These are phyloP conservation scores for Phialocephala subalpina DNA, from an alignment of 2,329 filamentous ascomycete species.

Conservation along the genomic window DNA sequence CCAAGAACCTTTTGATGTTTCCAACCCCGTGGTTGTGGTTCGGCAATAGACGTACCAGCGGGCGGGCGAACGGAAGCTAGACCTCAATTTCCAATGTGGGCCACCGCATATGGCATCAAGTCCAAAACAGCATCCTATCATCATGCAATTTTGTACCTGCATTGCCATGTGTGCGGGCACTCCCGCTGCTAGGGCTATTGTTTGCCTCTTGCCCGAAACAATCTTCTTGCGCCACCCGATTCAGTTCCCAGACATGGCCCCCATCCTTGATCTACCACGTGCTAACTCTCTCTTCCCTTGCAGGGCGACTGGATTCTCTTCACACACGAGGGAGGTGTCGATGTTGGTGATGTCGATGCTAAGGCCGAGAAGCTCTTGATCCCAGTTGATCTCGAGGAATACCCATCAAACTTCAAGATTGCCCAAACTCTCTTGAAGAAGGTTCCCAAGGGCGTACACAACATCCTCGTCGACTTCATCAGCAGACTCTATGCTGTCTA, in stretches of 20 bases:
- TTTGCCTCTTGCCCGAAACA: slow-evolving; percentile 7
- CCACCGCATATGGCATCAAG: slow-evolving; percentile 32
- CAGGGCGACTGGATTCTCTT: slow-evolving; percentile 99
- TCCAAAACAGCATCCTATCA: slow-evolving; percentile 26
- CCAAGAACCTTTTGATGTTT: slow-evolving; percentile 34
- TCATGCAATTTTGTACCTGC: slow-evolving; percentile 34
- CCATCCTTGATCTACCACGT: slow-evolving; percentile 25
- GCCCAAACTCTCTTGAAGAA: slow-evolving; percentile 86
- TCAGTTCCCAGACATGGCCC: slow-evolving; percentile 26
- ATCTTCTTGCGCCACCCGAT: slow-evolving; percentile 24
- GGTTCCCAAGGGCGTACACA: slow-evolving; percentile 94
- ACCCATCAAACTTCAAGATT: slow-evolving; percentile 95
- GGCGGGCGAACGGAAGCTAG: slow-evolving; percentile 44
- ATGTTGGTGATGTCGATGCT: slow-evolving; percentile 97
- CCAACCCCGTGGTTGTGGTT: slow-evolving; percentile 20
- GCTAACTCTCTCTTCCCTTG: slow-evolving; percentile 33
- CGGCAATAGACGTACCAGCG: slow-evolving; percentile 35
- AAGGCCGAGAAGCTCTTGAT: slow-evolving; percentile 99
- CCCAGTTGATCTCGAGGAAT: slow-evolving; percentile 92
- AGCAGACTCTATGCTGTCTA: slow-evolving; percentile 98
- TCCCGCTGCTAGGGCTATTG: slow-evolving; percentile 26
- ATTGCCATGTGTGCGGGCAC: slow-evolving; percentile 29
- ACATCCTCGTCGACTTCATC: slow-evolving; percentile 99
- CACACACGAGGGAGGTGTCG: slow-evolving; percentile 99
- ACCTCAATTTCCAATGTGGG: slow-evolving; percentile 29